Conservation (phyloP, 2,329 filamentous ascomycete species). For the Botryosphaeria agaves region DNA sequence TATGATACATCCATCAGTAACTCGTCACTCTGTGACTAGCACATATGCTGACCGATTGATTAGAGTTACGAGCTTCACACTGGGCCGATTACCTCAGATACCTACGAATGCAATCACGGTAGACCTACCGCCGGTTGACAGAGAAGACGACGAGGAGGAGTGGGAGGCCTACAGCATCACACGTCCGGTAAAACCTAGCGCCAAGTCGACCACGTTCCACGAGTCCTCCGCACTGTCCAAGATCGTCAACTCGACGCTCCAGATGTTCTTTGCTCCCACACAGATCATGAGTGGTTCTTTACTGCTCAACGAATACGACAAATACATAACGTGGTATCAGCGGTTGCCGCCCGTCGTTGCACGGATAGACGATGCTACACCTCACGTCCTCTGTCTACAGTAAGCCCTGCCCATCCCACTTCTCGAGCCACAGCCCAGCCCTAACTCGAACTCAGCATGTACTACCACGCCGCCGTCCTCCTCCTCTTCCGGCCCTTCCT, state of each 20-base stretch:
- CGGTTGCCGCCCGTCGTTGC: slow-evolving; percentile 4
- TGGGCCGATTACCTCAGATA: slow-evolving; percentile 7
- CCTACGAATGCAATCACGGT: slow-evolving; percentile 6
- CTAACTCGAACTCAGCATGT: slow-evolving; percentile 4
- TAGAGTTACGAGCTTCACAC: slow-evolving; percentile 8
- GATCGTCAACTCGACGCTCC: slow-evolving; percentile 8
- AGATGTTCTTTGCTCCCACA: slow-evolving; percentile 8
- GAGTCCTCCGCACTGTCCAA: slow-evolving; percentile 5
- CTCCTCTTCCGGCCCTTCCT: slow-evolving; percentile 8
- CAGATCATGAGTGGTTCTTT: slow-evolving; percentile 5
- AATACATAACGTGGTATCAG: slow-evolving; percentile 5
- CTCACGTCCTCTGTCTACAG: slow-evolving; percentile 7
- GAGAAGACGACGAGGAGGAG: slow-evolving; percentile 3
- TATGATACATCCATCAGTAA: slow-evolving; percentile 3
- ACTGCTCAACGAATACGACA: slow-evolving; percentile 6
- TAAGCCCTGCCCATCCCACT: slow-evolving; percentile 3
- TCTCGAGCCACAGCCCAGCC: neutral
- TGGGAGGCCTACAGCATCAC: slow-evolving; percentile 5
- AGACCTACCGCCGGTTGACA: slow-evolving; percentile 5
- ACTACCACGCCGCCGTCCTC: slow-evolving; percentile 8
- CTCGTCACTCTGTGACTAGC: too few species aligned
- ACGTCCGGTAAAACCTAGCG: slow-evolving; percentile 2
- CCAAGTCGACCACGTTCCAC: slow-evolving; percentile 6
- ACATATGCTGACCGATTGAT: neutral
- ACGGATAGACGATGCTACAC: slow-evolving; percentile 5